Base-by-base conservation (phyloP, 495 filamentous ascomycete species). In the Aspergillus coremiiformis region DNA sequence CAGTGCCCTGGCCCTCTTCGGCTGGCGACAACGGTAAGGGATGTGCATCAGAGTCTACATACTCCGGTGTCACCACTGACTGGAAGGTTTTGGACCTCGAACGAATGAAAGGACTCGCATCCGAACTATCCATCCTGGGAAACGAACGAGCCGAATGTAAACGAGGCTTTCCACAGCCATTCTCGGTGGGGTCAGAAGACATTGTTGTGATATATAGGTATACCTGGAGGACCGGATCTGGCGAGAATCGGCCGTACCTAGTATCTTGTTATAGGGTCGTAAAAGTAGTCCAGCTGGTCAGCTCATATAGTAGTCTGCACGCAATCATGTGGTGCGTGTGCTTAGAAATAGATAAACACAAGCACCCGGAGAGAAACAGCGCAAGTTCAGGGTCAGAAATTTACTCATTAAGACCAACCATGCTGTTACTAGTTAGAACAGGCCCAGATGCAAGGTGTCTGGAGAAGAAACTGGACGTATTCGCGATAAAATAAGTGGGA, bases 81-180 rank as follows among this genome's bases (percentile, higher is more conserved):
- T 85, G 80, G 23, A 84, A 65, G 1, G 84, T 86, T 63, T 73
- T 84, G 15, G 86, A 81, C 60, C 84, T 72, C 57, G 76, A 79
- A 19, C 73, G 63, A 67, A 57, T 61, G 54, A 66, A 60, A 49
- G 68, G 72, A 52, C 61, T 77, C 47, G 57, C 53, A 4, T 74
- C 63, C 15, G 75, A 58, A n/a, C 63, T 58, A 19, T 78, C 76
- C 55, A 81, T 73, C 39, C 78, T 75, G 54, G 75, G 76, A 57
- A 82, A 84, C 8, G 82, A 82, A 47, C 66, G 77, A 22, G 75
- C 60, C 52, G 65, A 41, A 53, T 66, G 60, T 59, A 58, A 64
- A 58, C 51, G 65, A 53, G 66, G 72, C 55, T 60, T 69, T 52
- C 37, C 57, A 48, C 47, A 43, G 53, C 54, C 63, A 64, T 63